Evolutionary conservation across 1,284 basidiomycete genomes (phyloP), one percentile per base, ranked within the genome.

Genomic region (Mycena sp.): DNA sequence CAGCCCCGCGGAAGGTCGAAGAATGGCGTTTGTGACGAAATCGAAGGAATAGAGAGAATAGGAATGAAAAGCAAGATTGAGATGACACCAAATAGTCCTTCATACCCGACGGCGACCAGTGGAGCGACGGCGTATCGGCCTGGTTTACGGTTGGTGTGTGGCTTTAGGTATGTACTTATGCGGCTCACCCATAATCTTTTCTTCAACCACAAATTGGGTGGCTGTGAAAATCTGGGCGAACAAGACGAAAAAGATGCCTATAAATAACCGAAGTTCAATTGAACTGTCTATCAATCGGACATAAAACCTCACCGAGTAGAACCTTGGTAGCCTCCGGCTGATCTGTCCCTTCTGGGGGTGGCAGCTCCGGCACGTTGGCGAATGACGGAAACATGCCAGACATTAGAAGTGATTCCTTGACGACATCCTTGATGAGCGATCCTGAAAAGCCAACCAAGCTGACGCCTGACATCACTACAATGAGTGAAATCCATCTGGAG

Each of bases 211-310:
- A 74, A 96, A 96, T 73, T 97, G 95, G 12, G 88, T 87, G 50
- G 95, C 95, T 32, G 93, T 92, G 79, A 97, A 99, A 65, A 99
- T 80, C 79, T 99, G 98, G n/a, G 98, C 97, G 73, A 98, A 96
- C 40, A 99, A 81, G 61, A 99, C 88, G 74, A 99, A 91, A 73
- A 94, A 88, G 35, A 99, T 90, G 60, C 98, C 89, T 91, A 57
- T 14, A 50, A 41, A 35, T 56, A 6, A 17, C 6, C n/a, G 16
- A 16, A 51, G n/a, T 32, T 60, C 6, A 63, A 49, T 29, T 19
- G 25, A 30, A 19, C 28, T 52, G 59, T 57, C 44, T 29, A 63
- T 32, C 26, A 63, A 43, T 46, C 65, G 68, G 61, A 58, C 10
- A 49, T 43, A 26, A 59, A 68, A 63, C 72, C 82, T 72, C 67